Evolutionary conservation across 164 flowering plant species (phyloP).

Genomic region (Pachysandra terminalis): DNA sequence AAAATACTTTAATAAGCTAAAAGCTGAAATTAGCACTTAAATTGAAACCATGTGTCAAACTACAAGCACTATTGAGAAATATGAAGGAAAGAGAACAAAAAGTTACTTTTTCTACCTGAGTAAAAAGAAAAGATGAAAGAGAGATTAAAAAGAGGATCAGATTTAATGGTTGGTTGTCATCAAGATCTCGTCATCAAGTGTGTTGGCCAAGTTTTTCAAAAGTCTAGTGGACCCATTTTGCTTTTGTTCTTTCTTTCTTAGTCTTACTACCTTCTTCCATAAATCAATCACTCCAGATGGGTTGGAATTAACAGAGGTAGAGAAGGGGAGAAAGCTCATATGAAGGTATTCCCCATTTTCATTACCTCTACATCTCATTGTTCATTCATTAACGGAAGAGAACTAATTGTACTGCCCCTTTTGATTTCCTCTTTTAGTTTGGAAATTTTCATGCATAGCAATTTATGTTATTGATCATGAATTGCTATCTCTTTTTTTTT

Average conservation of each 20-base stretch:
- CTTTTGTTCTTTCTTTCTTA: too few relatives aligned
- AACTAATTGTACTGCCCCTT: background rate
- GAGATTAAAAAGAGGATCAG: background rate
- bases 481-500: background rate
- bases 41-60: too few relatives aligned
- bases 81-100: background rate
- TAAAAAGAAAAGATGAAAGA: background rate
- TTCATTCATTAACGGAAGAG: background rate
- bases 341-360: background rate
- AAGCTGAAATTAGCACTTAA: too few relatives aligned
- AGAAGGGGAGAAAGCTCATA: slow-evolving; percentile 1
- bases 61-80: too few relatives aligned
- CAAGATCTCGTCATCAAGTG: too few relatives aligned
- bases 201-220: too few relatives aligned
- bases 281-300: too few relatives aligned
- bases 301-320: background rate
- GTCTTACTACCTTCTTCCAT: too few relatives aligned
- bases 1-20: too few relatives aligned
- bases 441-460: background rate
- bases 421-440: background rate
- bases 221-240: too few relatives aligned
- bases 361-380: background rate
- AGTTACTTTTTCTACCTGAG: background rate
- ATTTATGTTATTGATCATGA: background rate
- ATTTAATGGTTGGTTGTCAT: background rate